A percentile compares a stretch with the other conserved stretches of the same genome.
Conservation (phyloP, 805 yeast genomes). For the Candida sanyiensis region DNA sequence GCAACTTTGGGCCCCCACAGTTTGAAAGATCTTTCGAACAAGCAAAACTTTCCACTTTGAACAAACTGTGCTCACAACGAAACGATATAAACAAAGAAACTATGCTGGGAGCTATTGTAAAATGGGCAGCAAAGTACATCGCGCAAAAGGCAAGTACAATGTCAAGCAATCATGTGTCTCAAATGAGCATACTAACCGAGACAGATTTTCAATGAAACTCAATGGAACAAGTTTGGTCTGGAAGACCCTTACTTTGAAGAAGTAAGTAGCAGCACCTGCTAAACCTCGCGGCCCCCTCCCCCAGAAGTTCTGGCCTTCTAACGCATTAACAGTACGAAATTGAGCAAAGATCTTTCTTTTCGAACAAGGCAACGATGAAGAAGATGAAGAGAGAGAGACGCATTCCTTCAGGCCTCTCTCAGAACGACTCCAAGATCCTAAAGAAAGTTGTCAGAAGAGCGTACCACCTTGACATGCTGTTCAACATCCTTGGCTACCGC, state of each 20-base stretch:
- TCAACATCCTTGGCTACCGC: conserved; percentile 51
- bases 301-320: too few relatives aligned
- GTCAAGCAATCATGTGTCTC: not conserved
- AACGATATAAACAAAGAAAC: not conserved
- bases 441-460: conserved; percentile 52
- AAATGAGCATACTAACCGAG: not conserved
- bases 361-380: conserved; percentile 15
- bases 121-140: conserved; percentile 20
- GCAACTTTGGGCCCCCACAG: too few relatives aligned
- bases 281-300: too few relatives aligned
- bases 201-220: conserved; percentile 29
- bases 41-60: too few relatives aligned
- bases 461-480: conserved; percentile 61
- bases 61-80: too few relatives aligned
- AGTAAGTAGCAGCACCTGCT: too few relatives aligned
- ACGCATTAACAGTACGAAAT: conserved; percentile 24
- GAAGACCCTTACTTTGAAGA: conserved; percentile 40
- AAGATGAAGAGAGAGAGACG: conserved; percentile 27
- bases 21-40: too few relatives aligned
- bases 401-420: conserved; percentile 52
- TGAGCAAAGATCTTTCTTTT: conserved; percentile 20
- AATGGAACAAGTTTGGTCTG: conserved; percentile 33
- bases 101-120: conserved; percentile 16
- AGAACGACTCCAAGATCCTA: conserved; percentile 46
- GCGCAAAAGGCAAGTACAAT: conserved; percentile 19